Conservation (phyloP, 176 grass and related monocot species). For the Poa annua region DNA sequence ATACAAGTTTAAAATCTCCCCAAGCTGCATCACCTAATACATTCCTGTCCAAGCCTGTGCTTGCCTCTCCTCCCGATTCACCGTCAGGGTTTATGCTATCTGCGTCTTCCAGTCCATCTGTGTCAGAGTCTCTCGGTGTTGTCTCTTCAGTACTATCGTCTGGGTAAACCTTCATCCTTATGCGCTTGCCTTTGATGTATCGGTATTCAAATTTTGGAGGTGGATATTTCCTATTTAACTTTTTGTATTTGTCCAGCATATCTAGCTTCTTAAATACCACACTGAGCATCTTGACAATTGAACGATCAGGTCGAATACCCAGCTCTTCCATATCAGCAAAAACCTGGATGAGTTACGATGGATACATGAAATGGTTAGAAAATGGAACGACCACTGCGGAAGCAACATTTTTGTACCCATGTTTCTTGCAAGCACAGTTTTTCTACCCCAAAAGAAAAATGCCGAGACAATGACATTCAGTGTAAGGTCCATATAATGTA, state of each 20-base stretch:
- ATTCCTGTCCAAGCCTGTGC: slow-evolving; percentile 37
- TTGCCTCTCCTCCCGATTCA: slow-evolving; percentile 42
- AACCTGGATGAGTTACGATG: slow-evolving; percentile 38
- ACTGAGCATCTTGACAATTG: slow-evolving; percentile 83
- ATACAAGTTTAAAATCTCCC: slow-evolving; percentile 48
- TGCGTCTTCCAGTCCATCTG: slow-evolving; percentile 17
- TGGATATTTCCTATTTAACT: slow-evolving; percentile 86
- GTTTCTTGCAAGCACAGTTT: slow-evolving; percentile 8
- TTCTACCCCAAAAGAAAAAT: background rate
- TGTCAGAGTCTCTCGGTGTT: background rate
- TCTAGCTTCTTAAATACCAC: slow-evolving; percentile 79
- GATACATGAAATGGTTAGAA: slow-evolving; percentile 27
- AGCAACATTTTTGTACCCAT: background rate
- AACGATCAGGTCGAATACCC: slow-evolving; percentile 74
- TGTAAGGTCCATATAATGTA: background rate
- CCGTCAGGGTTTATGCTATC: slow-evolving; percentile 24
- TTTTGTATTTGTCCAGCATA: slow-evolving; percentile 90
- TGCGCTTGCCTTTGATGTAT: slow-evolving; percentile 85
- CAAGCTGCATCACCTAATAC: slow-evolving; percentile 46
- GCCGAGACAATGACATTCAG: background rate
- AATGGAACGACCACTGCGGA: background rate
- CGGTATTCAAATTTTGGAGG: slow-evolving; percentile 80
- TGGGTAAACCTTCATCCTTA: slow-evolving; percentile 67
- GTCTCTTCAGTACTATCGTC: slow-evolving; percentile 31
- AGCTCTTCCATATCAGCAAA: slow-evolving; percentile 99